Evolutionary conservation across 208 protist genomes (phyloP).

Genomic region (Leishmania tarentolae): DNA sequence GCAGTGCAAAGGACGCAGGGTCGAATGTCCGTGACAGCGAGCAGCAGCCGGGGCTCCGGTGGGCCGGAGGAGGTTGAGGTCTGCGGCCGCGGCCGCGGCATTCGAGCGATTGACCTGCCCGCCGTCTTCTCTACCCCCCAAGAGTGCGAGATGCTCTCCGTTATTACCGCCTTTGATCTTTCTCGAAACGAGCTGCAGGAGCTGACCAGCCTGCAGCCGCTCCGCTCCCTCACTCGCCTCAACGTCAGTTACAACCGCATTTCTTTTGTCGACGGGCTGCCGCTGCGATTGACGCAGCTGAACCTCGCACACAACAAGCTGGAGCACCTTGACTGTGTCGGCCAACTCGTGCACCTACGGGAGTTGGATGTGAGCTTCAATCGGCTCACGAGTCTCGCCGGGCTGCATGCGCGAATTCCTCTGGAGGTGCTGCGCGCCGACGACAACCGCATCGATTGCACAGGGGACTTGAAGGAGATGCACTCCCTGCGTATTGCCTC

Average conservation of each 20-base stretch:
- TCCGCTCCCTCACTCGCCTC: conserved; percentile 58
- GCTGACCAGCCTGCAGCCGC: conserved; percentile 55
- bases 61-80: conserved; percentile 55
- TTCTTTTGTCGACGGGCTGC: conserved; percentile 45
- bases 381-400: conserved; percentile 53
- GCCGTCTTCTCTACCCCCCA: conserved; percentile 60
- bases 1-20: neutral
- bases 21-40: conserved; percentile 7
- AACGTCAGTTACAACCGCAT: conserved; percentile 82
- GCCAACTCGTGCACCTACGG: conserved; percentile 57
- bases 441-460: conserved; percentile 66
- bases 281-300: conserved; percentile 63
- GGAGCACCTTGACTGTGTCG: conserved; percentile 55
- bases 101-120: conserved; percentile 76
- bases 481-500: conserved; percentile 49
- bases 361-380: conserved; percentile 85
- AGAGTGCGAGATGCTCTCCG: conserved; percentile 53
- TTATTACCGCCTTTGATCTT: conserved; percentile 85
- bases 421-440: conserved; percentile 72
- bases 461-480: conserved; percentile 59
- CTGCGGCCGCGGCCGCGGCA: conserved; percentile 69
- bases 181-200: conserved; percentile 75
- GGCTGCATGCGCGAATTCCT: conserved; percentile 42
- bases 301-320: conserved; percentile 84
- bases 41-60: conserved; percentile 27